Evolutionary conservation across 2,329 filamentous ascomycete genomes (phyloP), one percentile per base, ranked within the genome.

Genomic region (Myriangium duriaei): DNA sequence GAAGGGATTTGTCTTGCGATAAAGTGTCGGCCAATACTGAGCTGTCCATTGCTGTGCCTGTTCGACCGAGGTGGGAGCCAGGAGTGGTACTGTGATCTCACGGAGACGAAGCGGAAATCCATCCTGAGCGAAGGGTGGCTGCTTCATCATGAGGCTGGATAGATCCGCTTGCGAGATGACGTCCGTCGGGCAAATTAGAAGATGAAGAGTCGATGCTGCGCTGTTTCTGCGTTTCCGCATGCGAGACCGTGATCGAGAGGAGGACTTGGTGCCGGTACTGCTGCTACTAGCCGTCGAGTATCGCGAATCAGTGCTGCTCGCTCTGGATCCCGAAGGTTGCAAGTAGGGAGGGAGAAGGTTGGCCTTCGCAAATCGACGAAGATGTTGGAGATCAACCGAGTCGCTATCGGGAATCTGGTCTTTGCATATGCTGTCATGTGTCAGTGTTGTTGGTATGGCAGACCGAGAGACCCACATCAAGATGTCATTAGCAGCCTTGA

Each of bases 1-100:
- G 42, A 87, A 81, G 2, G 83, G 83, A 52, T 91, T 91, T 47
- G 81, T 87, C 63, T 86, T 86, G 46, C 83, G 79, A 61, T 91
- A 92, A 34, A 87, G 74, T 1, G 79, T 81, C 10, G 84, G 84
- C 84, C 84, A 92, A 57, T 84, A 88, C 48, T 78, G 69, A 21
- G 72, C 65, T 16, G 76, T 79, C 82, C 82, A 91, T 54, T 74
- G 64, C 16, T 72, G 72, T 6, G 84, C 81, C 56, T 88, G 81
- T 28, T 79, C 68, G 47, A 79, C 72, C 3, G 81, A 87, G 4
- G 79, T 85, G 2, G 84, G 84, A 15, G 82, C 71, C 31, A 84
- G 63, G 16, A 79, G 64, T 5, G 84, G 84, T 10, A 91, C 78
- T 0, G 75, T 71, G 39, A 84, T 72, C 39, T 67, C 69, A 37